These are phyloP conservation scores for Plasmodium falciparum DNA, from an alignment of 169 alveolate genomes.

Conservation along the genomic window DNA sequence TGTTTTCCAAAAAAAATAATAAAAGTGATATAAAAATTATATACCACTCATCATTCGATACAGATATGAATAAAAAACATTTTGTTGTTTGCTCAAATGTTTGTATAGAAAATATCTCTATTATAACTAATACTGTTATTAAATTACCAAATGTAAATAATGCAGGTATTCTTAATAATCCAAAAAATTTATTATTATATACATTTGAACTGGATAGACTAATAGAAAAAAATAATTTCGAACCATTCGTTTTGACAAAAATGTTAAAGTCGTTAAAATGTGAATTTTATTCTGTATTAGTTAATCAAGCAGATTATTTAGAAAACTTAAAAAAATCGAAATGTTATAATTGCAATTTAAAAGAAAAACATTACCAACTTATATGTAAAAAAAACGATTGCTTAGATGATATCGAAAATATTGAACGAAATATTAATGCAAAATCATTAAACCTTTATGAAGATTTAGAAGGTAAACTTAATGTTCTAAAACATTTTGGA, in stretches of 20 bases:
- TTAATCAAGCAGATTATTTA: constrained; percentile 83
- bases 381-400: constrained; percentile 77
- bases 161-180: constrained; percentile 57
- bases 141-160: constrained; percentile 51
- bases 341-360: constrained; percentile 83
- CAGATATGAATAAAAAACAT: constrained; percentile 46
- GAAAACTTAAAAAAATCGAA: constrained; percentile 75
- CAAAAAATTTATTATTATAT: constrained; percentile 65
- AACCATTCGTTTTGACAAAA: constrained; percentile 82
- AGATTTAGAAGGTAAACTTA: constrained; percentile 87
- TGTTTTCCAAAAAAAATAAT: constrained; percentile 35
- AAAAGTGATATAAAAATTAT: constrained; percentile 27
- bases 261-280: constrained; percentile 81
- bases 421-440: constrained; percentile 82
- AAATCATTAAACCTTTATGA: constrained; percentile 87
- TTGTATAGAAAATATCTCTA: constrained; percentile 75
- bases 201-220: constrained; percentile 80
- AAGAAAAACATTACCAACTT: constrained; percentile 84
- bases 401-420: constrained; percentile 82
- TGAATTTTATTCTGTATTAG: constrained; percentile 82
- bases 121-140: constrained; percentile 80
- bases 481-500: constrained; percentile 86
- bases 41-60: constrained; percentile 42
- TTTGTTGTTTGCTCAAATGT: constrained; percentile 79
- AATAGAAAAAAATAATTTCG: constrained; percentile 77